Percentiles rank a stretch among this genome's conserved stretches.
Evolutionary conservation across 805 yeast genomes (phyloP).

Genomic region (Candida parachauliodes): DNA sequence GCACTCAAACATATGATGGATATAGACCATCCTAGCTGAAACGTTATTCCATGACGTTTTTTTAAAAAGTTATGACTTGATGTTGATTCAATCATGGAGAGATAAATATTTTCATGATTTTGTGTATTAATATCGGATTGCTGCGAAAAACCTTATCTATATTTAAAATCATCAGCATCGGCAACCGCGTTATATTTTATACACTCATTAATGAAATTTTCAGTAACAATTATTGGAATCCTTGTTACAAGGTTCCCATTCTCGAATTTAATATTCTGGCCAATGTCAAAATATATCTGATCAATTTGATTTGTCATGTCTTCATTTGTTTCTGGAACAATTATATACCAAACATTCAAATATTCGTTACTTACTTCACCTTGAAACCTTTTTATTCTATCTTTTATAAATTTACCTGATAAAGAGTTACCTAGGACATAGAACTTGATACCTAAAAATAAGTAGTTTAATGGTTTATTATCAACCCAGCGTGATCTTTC

Average conservation of each 20-base stretch:
- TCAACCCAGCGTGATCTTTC: slow-evolving; percentile 12
- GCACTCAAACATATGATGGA: slow-evolving; percentile 32
- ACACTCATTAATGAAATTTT: slow-evolving; percentile 29
- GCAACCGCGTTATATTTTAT: slow-evolving; percentile 20
- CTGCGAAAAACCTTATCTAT: slow-evolving; percentile 5
- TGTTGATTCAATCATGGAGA: slow-evolving; percentile 6
- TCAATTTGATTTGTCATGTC: slow-evolving; percentile 9
- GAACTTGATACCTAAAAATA: slow-evolving; percentile 35
- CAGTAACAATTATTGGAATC: slow-evolving; percentile 35
- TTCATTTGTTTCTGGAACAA: slow-evolving; percentile 10
- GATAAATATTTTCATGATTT: slow-evolving; percentile 3
- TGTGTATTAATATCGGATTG: slow-evolving; percentile 4
- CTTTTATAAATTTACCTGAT: slow-evolving; percentile 13
- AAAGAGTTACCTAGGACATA: slow-evolving; percentile 20
- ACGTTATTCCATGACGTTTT: slow-evolving; percentile 19
- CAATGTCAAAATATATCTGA: slow-evolving; percentile 10
- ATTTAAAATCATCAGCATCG: slow-evolving; percentile 29
- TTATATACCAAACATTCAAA: slow-evolving; percentile 10
- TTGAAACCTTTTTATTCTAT: slow-evolving; percentile 46
- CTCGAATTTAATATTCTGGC: slow-evolving; percentile 12
- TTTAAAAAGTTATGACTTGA: slow-evolving; percentile 8
- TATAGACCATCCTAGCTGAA: slow-evolving; percentile 33
- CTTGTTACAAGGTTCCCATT: slow-evolving; percentile 10
- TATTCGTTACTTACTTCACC: slow-evolving; percentile 17
- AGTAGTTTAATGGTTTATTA: slow-evolving; percentile 19